phyloP scores from a whole-genome alignment of 1,284 basidiomycete genomes.

The Cryptococcus depauperatus region DNA sequence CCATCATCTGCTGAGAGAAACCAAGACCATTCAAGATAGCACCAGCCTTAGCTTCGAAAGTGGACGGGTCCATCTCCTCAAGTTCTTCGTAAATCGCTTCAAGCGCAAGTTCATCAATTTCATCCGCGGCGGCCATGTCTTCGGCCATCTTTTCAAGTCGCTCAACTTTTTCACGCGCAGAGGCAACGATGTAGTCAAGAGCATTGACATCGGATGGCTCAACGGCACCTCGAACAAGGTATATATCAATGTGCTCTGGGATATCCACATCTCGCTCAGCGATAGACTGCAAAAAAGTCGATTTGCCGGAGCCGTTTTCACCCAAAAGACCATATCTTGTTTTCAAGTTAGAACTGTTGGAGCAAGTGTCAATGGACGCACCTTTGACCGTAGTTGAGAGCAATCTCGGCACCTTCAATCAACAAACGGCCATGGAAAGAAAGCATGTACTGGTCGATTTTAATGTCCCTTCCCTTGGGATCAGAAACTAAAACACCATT shows the following conservation, averaged over 20 bases:
- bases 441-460: slow-evolving; percentile 91
- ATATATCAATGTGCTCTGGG: slow-evolving; percentile 93
- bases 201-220: slow-evolving; percentile 96
- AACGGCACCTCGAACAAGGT: slow-evolving; percentile 90
- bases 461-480: slow-evolving; percentile 86
- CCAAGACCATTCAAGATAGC: slow-evolving; percentile 95
- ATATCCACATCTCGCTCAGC: slow-evolving; percentile 91
- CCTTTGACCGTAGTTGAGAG: slow-evolving; percentile 94
- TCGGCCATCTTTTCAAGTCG: slow-evolving; percentile 91
- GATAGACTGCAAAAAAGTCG: slow-evolving; percentile 54
- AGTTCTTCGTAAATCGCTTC: slow-evolving; percentile 92
- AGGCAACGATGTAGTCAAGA: slow-evolving; percentile 88
- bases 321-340: slow-evolving; percentile 85
- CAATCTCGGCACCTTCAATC: slow-evolving; percentile 78
- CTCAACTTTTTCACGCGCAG: slow-evolving; percentile 91
- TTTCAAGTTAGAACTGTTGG: no score
- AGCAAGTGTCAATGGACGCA: slow-evolving; percentile 37
- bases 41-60: slow-evolving; percentile 92
- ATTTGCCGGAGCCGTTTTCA: slow-evolving; percentile 94
- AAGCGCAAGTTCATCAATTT: slow-evolving; percentile 77
- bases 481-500: slow-evolving; percentile 90
- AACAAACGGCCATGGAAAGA: slow-evolving; percentile 95
- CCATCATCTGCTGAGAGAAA: slow-evolving; percentile 87
- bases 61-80: slow-evolving; percentile 90
- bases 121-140: slow-evolving; percentile 80